Evolutionary conservation across 305 asterid genomes (phyloP), one percentile per base, ranked within the genome.

Genomic region (Salvia sclarea): DNA sequence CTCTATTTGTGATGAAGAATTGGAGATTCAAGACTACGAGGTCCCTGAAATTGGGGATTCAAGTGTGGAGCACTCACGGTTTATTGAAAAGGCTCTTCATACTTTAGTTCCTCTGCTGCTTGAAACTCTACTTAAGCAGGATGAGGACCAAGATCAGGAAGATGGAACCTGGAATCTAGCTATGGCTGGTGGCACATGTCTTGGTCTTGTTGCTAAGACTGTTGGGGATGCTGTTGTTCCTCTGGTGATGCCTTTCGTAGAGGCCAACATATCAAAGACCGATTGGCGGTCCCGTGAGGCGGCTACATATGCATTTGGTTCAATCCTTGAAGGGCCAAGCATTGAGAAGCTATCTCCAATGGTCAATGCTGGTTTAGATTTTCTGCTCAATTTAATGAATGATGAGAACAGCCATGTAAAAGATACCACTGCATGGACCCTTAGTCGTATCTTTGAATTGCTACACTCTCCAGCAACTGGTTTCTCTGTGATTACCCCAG

Each of bases 371-470:
- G 97, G 89, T 5, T 75, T 92, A 8, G 85, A 87, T 17, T 91
- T 88, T 72, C 79, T 92, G 71, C 96, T 92, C 40, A 85, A 84
- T 63, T 86, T 92, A 4, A 84, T 88, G 93, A 86, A 76, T 31
- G 95, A 92, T 76, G 80, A 71, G 48, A 88, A 84, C 55, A 84
- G 88, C 78, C 98, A 90, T 22, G 96, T 92, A 69, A 92, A 91
- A 77, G 98, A 92, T 65, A 90, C 96, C 22, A 90, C 97, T 53
- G 98, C 98, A 9, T 92, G 98, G 98, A 92, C 98, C 61, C 96
- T 92, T 48, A 84, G 98, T 33, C 92, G 96, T 64, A 90, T 92
- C 75, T 92, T 92, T 75, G 98, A 92, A 82, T 71, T 90, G 59
- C 75, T 88, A 70, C 98, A 92, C 75, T 76, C 79, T 20, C 92